Conservation (phyloP, 1,284 basidiomycete genomes). For the Bjerkandera adusta region DNA sequence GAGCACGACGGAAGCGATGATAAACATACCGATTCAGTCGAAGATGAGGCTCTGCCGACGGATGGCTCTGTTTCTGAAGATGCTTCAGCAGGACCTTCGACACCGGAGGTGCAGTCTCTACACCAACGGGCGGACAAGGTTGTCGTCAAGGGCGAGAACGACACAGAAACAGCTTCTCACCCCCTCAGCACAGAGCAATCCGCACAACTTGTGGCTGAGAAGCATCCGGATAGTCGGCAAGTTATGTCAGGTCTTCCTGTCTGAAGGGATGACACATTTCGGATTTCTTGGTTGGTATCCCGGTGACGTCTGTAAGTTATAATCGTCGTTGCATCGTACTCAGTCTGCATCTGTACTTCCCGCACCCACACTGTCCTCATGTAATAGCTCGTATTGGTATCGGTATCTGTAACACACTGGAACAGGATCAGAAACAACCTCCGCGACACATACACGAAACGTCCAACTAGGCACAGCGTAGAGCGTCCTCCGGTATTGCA, state of each 20-base stretch:
- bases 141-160: conserved; percentile 3
- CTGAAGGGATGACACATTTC: not conserved
- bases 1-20: not conserved
- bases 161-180: conserved; percentile 4
- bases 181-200: conserved; percentile 10
- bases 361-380: not conserved
- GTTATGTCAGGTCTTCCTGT: conserved; percentile 1
- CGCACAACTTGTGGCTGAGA: conserved; percentile 15
- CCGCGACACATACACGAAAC: too few relatives aligned
- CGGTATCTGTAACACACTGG: too few relatives aligned
- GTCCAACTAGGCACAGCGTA: too few relatives aligned
- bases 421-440: too few relatives aligned
- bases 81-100: conserved; percentile 12
- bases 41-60: conserved; percentile 1
- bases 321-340: not conserved
- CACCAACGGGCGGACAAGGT: conserved; percentile 9
- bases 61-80: conserved; percentile 3
- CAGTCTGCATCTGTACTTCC: not conserved
- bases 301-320: not conserved
- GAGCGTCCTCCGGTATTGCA: not conserved
- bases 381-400: too few relatives aligned
- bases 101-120: conserved; percentile 7
- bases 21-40: not conserved
- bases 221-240: conserved; percentile 21
- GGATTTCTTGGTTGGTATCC: not conserved